These are phyloP conservation scores for Breviolum minutum DNA, from an alignment of 73 alveolate genomes.

Conservation along the genomic window DNA sequence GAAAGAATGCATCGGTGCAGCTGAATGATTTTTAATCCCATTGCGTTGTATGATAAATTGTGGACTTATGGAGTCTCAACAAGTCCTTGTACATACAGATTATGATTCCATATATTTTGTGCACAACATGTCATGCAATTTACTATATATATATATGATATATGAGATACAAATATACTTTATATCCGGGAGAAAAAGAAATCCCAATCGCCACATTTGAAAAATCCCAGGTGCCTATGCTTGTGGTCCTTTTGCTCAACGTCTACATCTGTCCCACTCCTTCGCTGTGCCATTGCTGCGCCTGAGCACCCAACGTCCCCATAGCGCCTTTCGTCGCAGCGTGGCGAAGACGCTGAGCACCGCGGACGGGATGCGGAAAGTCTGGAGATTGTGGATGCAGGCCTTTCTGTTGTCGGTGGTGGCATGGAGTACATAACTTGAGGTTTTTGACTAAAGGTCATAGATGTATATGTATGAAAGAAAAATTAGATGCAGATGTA, in stretches of 20 bases:
- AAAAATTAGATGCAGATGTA: no score
- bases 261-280: not conserved
- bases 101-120: no score
- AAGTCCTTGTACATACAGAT: no score
- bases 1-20: no score
- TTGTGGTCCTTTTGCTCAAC: slow-evolving; percentile 10
- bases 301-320: not conserved
- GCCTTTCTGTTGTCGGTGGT: not conserved
- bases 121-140: no score
- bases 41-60: no score
- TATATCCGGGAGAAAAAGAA: no score
- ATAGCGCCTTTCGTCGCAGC: not conserved
- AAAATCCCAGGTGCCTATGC: slow-evolving; percentile 1
- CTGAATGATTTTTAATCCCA: no score
- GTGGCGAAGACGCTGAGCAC: not conserved
- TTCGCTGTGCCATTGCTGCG: slow-evolving; percentile 21
- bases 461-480: not conserved
- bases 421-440: no score
- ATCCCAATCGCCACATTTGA: no score
- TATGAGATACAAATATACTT: not conserved
- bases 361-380: not conserved
- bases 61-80: no score
- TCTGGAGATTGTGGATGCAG: slow-evolving; percentile 4
- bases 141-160: no score
- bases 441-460: not conserved